phyloP scores from a whole-genome alignment of 2,329 filamentous ascomycete species.

The Paraconiothyrium brasiliense region DNA sequence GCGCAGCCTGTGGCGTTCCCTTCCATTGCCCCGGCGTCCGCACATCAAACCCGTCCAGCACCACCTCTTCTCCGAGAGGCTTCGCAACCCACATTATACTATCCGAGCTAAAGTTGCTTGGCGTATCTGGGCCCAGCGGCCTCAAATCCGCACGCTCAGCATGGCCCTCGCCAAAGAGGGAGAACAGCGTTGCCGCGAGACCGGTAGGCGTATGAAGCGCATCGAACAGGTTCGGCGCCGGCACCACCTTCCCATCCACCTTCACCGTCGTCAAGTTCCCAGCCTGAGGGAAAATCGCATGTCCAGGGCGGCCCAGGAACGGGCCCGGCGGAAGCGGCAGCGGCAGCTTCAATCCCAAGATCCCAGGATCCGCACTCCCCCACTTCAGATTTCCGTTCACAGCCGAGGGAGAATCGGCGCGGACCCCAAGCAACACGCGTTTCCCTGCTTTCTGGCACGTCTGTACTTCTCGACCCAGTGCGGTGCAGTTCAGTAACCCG shows the following conservation, averaged over 20 bases:
- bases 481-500: constrained; percentile 50
- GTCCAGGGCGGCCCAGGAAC: constrained; percentile 6
- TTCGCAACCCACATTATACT: constrained; percentile 25
- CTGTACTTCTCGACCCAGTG: constrained; percentile 44
- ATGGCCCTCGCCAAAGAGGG: constrained; percentile 36
- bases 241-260: background rate
- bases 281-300: background rate
- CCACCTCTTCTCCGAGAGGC: constrained; percentile 39
- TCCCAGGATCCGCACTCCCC: constrained; percentile 20
- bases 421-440: constrained; percentile 53
- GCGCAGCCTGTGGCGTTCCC: constrained; percentile 31
- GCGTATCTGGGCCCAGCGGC: constrained; percentile 40
- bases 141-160: constrained; percentile 38
- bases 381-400: constrained; percentile 30
- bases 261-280: constrained; percentile 4
- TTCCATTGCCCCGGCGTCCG: constrained; percentile 36
- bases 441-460: constrained; percentile 52
- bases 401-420: constrained; percentile 34
- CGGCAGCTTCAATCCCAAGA: constrained; percentile 6
- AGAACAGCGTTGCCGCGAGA: constrained; percentile 37
- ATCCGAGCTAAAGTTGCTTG: constrained; percentile 37
- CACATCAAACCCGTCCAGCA: constrained; percentile 42
- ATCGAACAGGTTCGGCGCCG: constrained; percentile 30
- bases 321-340: constrained; percentile 4
- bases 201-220: constrained; percentile 24